Conservation (phyloP, 2,329 filamentous ascomycete species). For the Aspergillus piperis region DNA sequence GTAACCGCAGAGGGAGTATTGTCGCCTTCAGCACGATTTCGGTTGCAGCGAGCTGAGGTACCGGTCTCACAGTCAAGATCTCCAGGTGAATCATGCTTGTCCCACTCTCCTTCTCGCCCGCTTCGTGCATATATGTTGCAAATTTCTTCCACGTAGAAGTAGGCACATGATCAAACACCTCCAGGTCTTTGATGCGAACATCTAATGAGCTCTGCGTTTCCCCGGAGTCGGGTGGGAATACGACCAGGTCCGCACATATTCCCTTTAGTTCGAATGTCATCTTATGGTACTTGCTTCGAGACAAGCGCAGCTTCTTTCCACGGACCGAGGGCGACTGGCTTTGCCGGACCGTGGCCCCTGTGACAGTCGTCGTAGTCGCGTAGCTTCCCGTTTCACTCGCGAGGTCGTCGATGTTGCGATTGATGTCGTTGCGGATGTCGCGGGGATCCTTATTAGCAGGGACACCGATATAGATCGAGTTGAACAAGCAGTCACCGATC, state of each 20-base stretch:
- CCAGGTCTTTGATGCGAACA: slow-evolving; percentile 76
- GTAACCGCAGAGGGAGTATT: slow-evolving; percentile 80
- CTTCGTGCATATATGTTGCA: slow-evolving; percentile 86
- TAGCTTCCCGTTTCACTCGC: slow-evolving; percentile 88
- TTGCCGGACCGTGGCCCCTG: slow-evolving; percentile 40
- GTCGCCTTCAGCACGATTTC: slow-evolving; percentile 81
- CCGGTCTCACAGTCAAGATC: slow-evolving; percentile 81
- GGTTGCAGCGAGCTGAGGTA: slow-evolving; percentile 79
- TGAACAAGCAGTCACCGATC: slow-evolving; percentile 95
- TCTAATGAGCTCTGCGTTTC: slow-evolving; percentile 89
- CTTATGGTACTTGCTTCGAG: slow-evolving; percentile 87
- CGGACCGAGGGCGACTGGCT: slow-evolving; percentile 39
- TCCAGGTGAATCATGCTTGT: slow-evolving; percentile 90
- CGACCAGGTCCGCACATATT: slow-evolving; percentile 76
- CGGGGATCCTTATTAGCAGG: slow-evolving; percentile 81
- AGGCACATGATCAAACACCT: slow-evolving; percentile 90
- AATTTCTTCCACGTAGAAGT: slow-evolving; percentile 99
- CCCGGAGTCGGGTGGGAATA: slow-evolving; percentile 72
- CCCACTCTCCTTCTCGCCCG: slow-evolving; percentile 80
- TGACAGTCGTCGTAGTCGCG: slow-evolving; percentile 67
- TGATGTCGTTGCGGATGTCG: slow-evolving; percentile 80
- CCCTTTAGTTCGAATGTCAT: slow-evolving; percentile 91
- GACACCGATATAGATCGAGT: slow-evolving; percentile 96
- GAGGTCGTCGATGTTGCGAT: slow-evolving; percentile 81
- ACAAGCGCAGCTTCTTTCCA: slow-evolving; percentile 68